Evolutionary conservation across 1,284 basidiomycete species (phyloP), one percentile per base, ranked within the genome.

Genomic region (Nidula niveotomentosa): DNA sequence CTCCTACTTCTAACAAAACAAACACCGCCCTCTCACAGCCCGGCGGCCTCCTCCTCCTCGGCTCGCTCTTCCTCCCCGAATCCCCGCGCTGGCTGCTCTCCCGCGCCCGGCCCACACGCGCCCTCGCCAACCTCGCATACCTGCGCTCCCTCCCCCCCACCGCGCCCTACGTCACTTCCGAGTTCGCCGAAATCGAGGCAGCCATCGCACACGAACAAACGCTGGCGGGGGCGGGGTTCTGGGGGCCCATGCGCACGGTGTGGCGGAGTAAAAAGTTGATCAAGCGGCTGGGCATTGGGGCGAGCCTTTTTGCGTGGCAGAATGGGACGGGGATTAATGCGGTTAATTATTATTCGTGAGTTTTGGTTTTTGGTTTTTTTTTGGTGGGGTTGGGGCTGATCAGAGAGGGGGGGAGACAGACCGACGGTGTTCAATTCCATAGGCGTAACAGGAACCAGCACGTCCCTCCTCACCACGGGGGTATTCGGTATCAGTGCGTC

Each of bases 31-130:
- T 45, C 5, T 55, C 6, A 46, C 52, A 70, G 62, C 81, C 81
- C 1, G 79, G 76, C 9, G 76, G 76, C 1, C 39, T 80, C 6
- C 68, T 80, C 37, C 64, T 72, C 47, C 53, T 78, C 44, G 76
- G 73, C n/a, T 64, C 70, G 1, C 62, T 77, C 48, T 75, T 79
- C 61, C 63, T 82, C 17, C 67, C 69, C 37, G 80, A 83, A 57
- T 79, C 79, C 0, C 81, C 82, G 0, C 68, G 77, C 2, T 80
- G 78, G 74, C 72, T 83, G 9, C 66, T 80, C 49, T 69, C 74
- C 5, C 70, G 72, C n/a, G 75, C 75, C 12, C 68, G 69, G 4
- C 68, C 70, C 47, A 66, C 67, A 6, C 59, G 73, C 36, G 75
- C 76, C 1, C 65, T 76, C 15, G 61, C 60, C 35, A 78, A 75